Conservation (phyloP, 805 yeast species). For the Cyberlindnera maritima region DNA sequence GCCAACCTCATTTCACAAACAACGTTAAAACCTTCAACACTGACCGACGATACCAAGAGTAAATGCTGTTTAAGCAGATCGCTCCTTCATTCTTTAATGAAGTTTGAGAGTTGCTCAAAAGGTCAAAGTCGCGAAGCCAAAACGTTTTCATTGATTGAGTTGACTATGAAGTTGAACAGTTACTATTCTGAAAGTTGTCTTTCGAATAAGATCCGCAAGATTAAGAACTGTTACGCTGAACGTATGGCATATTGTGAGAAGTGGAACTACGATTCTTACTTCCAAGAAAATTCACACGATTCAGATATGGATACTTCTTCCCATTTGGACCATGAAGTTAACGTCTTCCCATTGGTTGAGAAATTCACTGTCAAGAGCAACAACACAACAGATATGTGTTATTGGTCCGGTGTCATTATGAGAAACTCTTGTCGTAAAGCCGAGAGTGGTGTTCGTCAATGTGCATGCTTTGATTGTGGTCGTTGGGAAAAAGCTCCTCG, state of each 20-base stretch:
- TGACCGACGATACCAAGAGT: slow-evolving; percentile 1
- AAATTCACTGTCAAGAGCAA: slow-evolving; percentile 70
- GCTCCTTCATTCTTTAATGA: slow-evolving; percentile 22
- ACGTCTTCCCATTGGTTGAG: slow-evolving; percentile 89
- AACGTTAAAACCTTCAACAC: background rate
- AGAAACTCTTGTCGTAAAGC: slow-evolving; percentile 92
- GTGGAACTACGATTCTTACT: slow-evolving; percentile 46
- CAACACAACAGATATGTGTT: slow-evolving; percentile 75
- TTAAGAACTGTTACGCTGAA: slow-evolving; percentile 8
- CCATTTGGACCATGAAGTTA: slow-evolving; percentile 31
- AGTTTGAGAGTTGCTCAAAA: slow-evolving; percentile 20
- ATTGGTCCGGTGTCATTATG: slow-evolving; percentile 99
- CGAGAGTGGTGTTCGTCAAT: slow-evolving; percentile 87
- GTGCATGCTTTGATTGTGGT: slow-evolving; percentile 92
- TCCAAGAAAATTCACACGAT: slow-evolving; percentile 25
- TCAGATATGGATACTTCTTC: slow-evolving; percentile 3
- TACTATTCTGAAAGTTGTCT: slow-evolving; percentile 18
- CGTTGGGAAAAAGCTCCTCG: slow-evolving; percentile 89
- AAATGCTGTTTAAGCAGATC: slow-evolving; percentile 17
- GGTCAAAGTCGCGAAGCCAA: slow-evolving; percentile 16
- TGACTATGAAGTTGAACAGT: slow-evolving; percentile 18
- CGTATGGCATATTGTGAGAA: slow-evolving; percentile 28
- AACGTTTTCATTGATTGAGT: slow-evolving; percentile 16
- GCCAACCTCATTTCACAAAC: slow-evolving; percentile 6
- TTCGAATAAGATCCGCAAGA: slow-evolving; percentile 4